Base-by-base conservation (phyloP, 2,329 filamentous ascomycete species). In the Lojkania enalia region DNA sequence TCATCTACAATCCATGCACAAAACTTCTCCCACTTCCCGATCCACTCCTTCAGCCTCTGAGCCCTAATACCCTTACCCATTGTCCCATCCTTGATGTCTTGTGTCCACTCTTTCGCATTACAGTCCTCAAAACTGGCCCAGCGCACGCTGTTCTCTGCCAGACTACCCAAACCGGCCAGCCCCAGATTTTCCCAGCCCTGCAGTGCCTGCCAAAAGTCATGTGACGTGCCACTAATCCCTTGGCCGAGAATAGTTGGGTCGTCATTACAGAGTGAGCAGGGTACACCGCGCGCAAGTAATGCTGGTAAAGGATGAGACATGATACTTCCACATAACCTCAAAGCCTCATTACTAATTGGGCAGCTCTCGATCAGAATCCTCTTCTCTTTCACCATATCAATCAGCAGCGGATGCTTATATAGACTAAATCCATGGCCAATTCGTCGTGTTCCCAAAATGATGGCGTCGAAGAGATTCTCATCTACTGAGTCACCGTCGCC, bases 151-250 rank as follows among this genome's bases (percentile, higher is more conserved):
- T 96, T 97, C 77, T 97, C 90, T 0, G 90, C 92, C 57, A 99
- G 77, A 45, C 85, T 87, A 0, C 87, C 92, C 40, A 97, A 72
- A 0, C 91, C 92, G 9, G 88, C 90, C 2, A 97, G 77, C 0
- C 91, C 94, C 12, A 96, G 80, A 62, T 95, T 96, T 47, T 95
- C 86, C 82, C 91, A 94, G 0, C 88, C 91, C 70, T 96, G 90
- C 15, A 96, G 74, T 1, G 88, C 87, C 70, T 95, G 90, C 89
- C 90, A 96, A 70, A 95, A 96, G 71, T 96, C 90, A 69, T 95
- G 88, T 1, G 87, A 92, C 79, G 94, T 85, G 27, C 89, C 90
- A 19, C 84, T 86, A 9, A 12, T 82, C 45, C 88, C 88, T 60
- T 95, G 88, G 6, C 91, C 91, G 4, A 96, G 77, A 61, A 96